Evolutionary conservation across 1,139 yeast genomes (phyloP).

Genomic region (Magnusiomyces suaveolens): DNA sequence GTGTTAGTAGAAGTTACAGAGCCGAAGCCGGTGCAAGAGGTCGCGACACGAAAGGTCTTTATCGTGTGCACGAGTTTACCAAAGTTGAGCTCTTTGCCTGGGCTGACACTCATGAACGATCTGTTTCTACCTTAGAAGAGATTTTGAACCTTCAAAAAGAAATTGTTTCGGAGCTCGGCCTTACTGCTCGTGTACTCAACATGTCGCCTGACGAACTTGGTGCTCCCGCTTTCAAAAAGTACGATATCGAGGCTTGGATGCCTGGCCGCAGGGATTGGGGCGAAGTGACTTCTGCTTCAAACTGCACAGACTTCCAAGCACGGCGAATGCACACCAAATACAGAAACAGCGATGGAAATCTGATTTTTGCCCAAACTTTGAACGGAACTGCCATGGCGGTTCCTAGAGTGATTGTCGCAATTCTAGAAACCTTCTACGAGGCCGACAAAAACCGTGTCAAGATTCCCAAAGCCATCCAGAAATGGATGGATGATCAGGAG

Average conservation of each 20-base stretch:
- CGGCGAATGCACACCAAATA: conserved; percentile 65
- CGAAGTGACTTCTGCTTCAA: conserved; percentile 82
- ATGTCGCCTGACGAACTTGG: conserved; percentile 93
- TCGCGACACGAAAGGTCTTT: conserved; percentile 80
- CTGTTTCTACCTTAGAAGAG: conserved; percentile 48
- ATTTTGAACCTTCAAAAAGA: conserved; percentile 56
- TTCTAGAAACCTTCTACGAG: conserved; percentile 76
- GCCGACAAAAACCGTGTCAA: conserved; percentile 43
- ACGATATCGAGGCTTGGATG: conserved; percentile 97
- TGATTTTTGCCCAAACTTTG: conserved; percentile 61
- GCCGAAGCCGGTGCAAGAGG: conserved; percentile 99
- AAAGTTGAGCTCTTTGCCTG: conserved; percentile 90
- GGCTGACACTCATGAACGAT: conserved; percentile 34
- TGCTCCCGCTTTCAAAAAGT: conserved; percentile 84
- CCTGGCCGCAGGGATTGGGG: conserved; percentile 95
- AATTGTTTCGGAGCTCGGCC: conserved; percentile 56
- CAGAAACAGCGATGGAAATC: conserved; percentile 29
- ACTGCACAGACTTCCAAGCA: conserved; percentile 87
- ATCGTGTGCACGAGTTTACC: conserved; percentile 95
- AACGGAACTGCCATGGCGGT: conserved; percentile 97
- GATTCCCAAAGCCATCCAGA: conserved; percentile 59
- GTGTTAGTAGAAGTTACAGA: conserved; percentile 78
- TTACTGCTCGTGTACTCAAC: conserved; percentile 69
- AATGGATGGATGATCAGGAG: conserved; percentile 30
- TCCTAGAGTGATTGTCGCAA: conserved; percentile 81